Conservation (phyloP, 2,329 filamentous ascomycete species). For the Fusarium agapanthi region DNA sequence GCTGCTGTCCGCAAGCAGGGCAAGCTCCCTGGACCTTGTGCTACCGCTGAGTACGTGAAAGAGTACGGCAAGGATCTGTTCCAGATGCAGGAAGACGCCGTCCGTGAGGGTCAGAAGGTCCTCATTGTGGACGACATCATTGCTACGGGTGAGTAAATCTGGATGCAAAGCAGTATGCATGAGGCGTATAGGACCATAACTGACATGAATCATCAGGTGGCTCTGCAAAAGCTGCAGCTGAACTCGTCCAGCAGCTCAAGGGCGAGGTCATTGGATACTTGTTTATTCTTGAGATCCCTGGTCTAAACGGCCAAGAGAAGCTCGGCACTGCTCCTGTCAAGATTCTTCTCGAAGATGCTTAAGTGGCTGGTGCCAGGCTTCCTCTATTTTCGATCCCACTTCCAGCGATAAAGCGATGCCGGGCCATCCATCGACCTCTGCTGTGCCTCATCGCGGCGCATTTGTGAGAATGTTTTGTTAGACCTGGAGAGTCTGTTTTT, state of each 20-base stretch:
- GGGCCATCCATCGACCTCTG: slow-evolving; percentile 23
- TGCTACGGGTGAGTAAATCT: slow-evolving; percentile 79
- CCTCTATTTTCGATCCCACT: slow-evolving; percentile 24
- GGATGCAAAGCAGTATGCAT: slow-evolving; percentile 6
- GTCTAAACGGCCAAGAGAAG: slow-evolving; percentile 91
- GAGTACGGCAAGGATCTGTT: slow-evolving; percentile 96
- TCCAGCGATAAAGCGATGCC: slow-evolving; percentile 21
- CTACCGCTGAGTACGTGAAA: slow-evolving; percentile 88
- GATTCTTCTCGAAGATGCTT: slow-evolving; percentile 74
- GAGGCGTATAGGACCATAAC: slow-evolving; percentile 1
- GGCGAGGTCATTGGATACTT: slow-evolving; percentile 88
- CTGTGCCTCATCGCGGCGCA: slow-evolving; percentile 15
- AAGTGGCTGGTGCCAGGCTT: slow-evolving; percentile 16
- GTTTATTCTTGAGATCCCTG: slow-evolving; percentile 95
- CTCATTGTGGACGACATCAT: slow-evolving; percentile 98
- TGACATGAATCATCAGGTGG: slow-evolving; percentile 69
- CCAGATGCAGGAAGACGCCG: slow-evolving; percentile 90
- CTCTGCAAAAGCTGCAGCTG: slow-evolving; percentile 86
- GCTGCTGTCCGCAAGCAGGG: slow-evolving; percentile 95
- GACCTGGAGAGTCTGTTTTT: slow-evolving; percentile 28
- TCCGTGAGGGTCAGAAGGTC: slow-evolving; percentile 87
- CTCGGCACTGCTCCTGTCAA: slow-evolving; percentile 80
- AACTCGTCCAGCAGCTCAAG: slow-evolving; percentile 85
- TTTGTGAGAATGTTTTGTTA: slow-evolving; percentile 24
- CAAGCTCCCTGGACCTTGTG: slow-evolving; percentile 90